Conservation (phyloP, 352 stramenopile species). For the Phytophthora sojae region DNA sequence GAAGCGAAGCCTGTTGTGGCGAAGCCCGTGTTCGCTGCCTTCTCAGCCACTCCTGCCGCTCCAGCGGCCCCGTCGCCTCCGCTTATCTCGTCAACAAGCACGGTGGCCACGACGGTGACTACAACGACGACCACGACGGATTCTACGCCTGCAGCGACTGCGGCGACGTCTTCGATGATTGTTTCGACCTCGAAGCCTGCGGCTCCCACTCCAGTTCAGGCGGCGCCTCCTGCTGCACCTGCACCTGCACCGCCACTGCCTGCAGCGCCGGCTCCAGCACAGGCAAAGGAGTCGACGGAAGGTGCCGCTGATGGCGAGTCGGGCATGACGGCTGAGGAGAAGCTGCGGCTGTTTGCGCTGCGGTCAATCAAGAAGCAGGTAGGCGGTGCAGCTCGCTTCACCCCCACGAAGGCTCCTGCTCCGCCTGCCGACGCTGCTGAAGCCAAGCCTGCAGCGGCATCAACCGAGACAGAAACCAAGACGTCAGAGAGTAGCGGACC, state of each 20-base stretch:
- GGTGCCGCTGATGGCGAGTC: constrained; percentile 16
- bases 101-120: constrained; percentile 17
- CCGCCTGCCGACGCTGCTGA: constrained; percentile 21
- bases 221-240: constrained; percentile 14
- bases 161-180: constrained; percentile 19
- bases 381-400: constrained; percentile 33
- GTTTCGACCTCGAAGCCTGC: constrained; percentile 24
- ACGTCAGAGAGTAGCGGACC: constrained; percentile 28
- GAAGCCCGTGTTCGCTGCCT: constrained; percentile 13
- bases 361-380: constrained; percentile 80
- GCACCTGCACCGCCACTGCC: constrained; percentile 16
- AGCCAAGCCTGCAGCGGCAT: constrained; percentile 27
- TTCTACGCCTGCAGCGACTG: constrained; percentile 8
- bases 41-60: constrained; percentile 5
- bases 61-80: constrained; percentile 16
- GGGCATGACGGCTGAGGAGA: constrained; percentile 60
- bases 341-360: constrained; percentile 67
- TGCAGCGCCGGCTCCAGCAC: constrained; percentile 16
- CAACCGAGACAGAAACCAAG: constrained; percentile 28
- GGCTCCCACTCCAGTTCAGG: constrained; percentile 18
- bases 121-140: constrained; percentile 24
- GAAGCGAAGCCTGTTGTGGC: constrained; percentile 27
- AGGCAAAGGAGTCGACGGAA: constrained; percentile 21
- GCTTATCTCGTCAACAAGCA: constrained; percentile 22
- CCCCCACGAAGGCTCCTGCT: constrained; percentile 30